Base-by-base conservation (phyloP, 2,329 filamentous ascomycete genomes). In the Lizonia empirigonia region DNA sequence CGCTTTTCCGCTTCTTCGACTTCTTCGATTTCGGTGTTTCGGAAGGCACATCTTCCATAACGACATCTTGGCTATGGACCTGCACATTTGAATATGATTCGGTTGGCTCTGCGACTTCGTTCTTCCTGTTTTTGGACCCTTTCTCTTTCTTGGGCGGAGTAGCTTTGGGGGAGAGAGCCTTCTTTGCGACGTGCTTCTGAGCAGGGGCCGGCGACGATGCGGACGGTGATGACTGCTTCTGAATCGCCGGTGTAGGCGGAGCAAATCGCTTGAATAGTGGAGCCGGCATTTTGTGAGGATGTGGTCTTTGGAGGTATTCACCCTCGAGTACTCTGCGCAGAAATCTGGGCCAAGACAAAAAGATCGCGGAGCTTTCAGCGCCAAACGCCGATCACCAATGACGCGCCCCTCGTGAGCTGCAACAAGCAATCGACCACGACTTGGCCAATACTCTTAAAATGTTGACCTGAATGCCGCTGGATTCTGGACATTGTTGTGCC, bases 241-340 rank as follows among this genome's bases (percentile, higher is more conserved):
- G 33, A 32, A 44, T 37, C 41, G 51, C 38, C 2, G 63, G 38
- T 39, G 67, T 73, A 4, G 76, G 73, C 44, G 78, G 77, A 33
- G 76, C 76, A 59, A 80, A 78, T 44, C 77, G 74, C 23, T 74
- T 70, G 57, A 80, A 78, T 27, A 80, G 73, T 38, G 74, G 72
- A 44, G 71, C 74, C 51, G 77, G 71, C 78, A 82, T 82, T 50
- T 38, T 60, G 45, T 34, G 22, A 23, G 49, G 13, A 30, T 35
- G 53, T 47, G 40, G 19, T 26, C 34, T 6, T 24, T 8, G 16
- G 27, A 41, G 32, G 30, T 18, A 36, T 29, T 35, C 10, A 10
- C 32, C 15, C n/a, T 39, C 22, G 18, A 22, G 19, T 33, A 33
- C 12, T 29, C 34, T 20, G 50, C 29, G 41, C 35, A 26, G 44